Evolutionary conservation across 768 basidiomycete genomes (phyloP).

Genomic region (Leucosporidium yakuticum): DNA sequence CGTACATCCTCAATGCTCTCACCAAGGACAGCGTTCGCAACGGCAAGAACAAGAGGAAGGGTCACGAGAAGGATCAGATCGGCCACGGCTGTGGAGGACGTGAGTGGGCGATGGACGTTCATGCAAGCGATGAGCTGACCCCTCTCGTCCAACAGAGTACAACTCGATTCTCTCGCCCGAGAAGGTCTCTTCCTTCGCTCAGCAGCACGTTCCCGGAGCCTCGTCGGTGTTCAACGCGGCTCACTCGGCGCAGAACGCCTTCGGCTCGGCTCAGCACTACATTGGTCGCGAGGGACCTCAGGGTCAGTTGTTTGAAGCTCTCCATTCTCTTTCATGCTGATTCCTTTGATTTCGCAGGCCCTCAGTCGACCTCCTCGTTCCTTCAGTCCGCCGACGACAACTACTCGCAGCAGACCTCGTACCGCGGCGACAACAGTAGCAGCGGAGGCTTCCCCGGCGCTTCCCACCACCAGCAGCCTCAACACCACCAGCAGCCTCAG

Average conservation of each 20-base stretch:
- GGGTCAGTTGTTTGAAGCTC: neutral
- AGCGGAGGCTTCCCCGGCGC: slow-evolving; percentile 1
- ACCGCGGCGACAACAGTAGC: neutral
- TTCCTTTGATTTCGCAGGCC: neutral
- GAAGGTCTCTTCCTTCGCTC: slow-evolving; percentile 26
- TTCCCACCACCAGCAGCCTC: neutral
- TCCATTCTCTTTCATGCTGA: too few species aligned
- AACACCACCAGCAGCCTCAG: neutral
- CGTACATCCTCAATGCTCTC: slow-evolving; percentile 52
- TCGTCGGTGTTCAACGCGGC: slow-evolving; percentile 16
- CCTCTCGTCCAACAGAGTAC: neutral
- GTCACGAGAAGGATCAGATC: slow-evolving; percentile 51
- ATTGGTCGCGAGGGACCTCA: slow-evolving; percentile 1
- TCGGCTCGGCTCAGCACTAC: neutral
- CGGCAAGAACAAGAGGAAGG: slow-evolving; percentile 63
- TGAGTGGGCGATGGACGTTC: neutral
- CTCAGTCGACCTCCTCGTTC: neutral
- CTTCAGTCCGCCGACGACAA: neutral
- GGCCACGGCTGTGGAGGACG: slow-evolving; percentile 47
- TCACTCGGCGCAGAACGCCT: slow-evolving; percentile 15
- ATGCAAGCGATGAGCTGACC: neutral
- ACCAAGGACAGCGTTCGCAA: slow-evolving; percentile 58
- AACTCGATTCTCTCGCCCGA: slow-evolving; percentile 27
- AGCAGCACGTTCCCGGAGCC: slow-evolving; percentile 31
- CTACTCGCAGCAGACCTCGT: neutral